Conservation (phyloP, 129 eudicot species). For the Pulicaria dysenterica region DNA sequence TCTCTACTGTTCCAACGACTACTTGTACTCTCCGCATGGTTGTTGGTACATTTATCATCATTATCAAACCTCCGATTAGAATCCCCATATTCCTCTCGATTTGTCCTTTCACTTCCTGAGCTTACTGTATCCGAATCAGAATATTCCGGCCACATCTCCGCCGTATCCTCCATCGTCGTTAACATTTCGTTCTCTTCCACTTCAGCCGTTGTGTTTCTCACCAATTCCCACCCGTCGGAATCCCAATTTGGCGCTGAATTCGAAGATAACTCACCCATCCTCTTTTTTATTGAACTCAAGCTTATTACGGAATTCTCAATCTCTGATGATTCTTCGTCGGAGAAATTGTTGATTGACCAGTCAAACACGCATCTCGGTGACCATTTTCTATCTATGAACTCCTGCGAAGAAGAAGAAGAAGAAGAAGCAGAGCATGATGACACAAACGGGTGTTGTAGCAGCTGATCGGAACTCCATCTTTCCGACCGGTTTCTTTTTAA, state of each 20-base stretch:
- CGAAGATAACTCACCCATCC: conserved; percentile 50
- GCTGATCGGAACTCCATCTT: conserved; percentile 74
- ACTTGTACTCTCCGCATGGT: conserved; percentile 31
- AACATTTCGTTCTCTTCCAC: conserved; percentile 7
- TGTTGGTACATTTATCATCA: conserved; percentile 20
- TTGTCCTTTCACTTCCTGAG: conserved; percentile 18
- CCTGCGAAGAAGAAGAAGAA: conserved; percentile 3
- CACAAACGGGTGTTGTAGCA: conserved; percentile 63
- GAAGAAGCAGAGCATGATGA: background rate
- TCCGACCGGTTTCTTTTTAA: conserved; percentile 30
- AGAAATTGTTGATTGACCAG: conserved; percentile 36
- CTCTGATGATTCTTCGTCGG: conserved; percentile 27
- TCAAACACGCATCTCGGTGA: conserved; percentile 73
- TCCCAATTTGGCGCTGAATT: conserved; percentile 53
- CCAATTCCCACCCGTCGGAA: conserved; percentile 68
- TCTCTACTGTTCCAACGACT: conserved; percentile 29
- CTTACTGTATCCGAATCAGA: background rate
- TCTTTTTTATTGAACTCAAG: background rate
- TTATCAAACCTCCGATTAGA: conserved; percentile 11
- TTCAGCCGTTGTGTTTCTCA: conserved; percentile 23
- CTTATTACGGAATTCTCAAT: background rate
- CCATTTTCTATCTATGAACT: conserved; percentile 2
- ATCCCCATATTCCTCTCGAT: conserved; percentile 37
- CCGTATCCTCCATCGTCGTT: conserved; percentile 16
- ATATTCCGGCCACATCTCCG: conserved; percentile 27